Percentiles rank a stretch among this genome's conserved stretches.
Conservation (phyloP, 352 stramenopile species). For the Bremia lactucae region DNA sequence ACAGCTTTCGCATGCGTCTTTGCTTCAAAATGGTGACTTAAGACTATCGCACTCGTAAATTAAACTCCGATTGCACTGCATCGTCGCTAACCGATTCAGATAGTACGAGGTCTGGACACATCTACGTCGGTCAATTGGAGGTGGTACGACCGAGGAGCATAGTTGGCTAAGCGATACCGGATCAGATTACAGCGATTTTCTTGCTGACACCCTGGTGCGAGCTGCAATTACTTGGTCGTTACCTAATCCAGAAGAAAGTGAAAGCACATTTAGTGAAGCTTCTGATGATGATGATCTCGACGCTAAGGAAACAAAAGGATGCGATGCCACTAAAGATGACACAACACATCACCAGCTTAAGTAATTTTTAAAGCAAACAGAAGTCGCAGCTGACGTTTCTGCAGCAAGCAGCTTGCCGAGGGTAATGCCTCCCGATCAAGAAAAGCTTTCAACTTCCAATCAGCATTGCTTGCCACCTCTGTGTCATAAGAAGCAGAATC, state of each 20-base stretch:
- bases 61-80: slow-evolving; percentile 49
- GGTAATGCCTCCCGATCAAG: not conserved
- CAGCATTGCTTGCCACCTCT: slow-evolving; percentile 12
- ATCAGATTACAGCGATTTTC: slow-evolving; percentile 70
- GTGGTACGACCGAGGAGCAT: slow-evolving; percentile 27
- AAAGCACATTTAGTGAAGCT: slow-evolving; percentile 24
- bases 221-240: slow-evolving; percentile 60
- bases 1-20: slow-evolving; percentile 65
- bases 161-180: slow-evolving; percentile 63
- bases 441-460: too few species aligned
- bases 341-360: slow-evolving; percentile 3
- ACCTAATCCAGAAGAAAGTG: slow-evolving; percentile 45
- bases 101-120: slow-evolving; percentile 26
- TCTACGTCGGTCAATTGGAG: slow-evolving; percentile 26
- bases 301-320: slow-evolving; percentile 28
- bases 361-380: not conserved
- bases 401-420: not conserved
- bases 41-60: slow-evolving; percentile 51
- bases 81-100: slow-evolving; percentile 39
- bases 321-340: slow-evolving; percentile 20
- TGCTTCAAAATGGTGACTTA: slow-evolving; percentile 51
- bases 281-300: slow-evolving; percentile 47
- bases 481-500: slow-evolving; percentile 36
- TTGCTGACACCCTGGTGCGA: slow-evolving; percentile 69
- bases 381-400: not conserved